These are phyloP conservation scores for Rhododendron ovatum DNA, from an alignment of 148 eudicot genomes.

Conservation along the genomic window DNA sequence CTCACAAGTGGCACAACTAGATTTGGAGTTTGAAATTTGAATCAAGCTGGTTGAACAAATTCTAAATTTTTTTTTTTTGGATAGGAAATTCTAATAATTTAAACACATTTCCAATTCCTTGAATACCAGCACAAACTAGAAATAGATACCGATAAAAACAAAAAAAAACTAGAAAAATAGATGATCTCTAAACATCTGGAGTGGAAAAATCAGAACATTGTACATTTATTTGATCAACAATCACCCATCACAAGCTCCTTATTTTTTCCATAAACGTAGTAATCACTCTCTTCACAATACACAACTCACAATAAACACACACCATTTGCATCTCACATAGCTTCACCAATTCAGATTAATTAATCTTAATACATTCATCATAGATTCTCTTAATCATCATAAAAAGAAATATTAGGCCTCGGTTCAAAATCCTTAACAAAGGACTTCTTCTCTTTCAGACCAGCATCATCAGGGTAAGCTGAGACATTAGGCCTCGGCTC, in stretches of 20 bases:
- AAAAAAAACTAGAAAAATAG: neutral
- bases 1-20: neutral
- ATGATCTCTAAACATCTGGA: neutral
- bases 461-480: neutral
- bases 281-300: neutral
- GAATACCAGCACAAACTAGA: too few species aligned
- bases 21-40: neutral
- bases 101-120: too few species aligned
- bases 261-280: neutral
- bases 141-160: too few species aligned
- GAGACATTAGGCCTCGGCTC: slow-evolving; percentile 7
- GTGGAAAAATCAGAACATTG: neutral
- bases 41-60: neutral
- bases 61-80: neutral
- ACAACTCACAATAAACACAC: neutral
- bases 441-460: slow-evolving; percentile 2
- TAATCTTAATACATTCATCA: neutral
- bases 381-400: neutral
- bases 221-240: neutral
- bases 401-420: slow-evolving; percentile 8
- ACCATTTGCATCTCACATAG: neutral
- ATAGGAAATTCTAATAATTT: neutral
- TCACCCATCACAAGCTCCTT: neutral
- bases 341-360: neutral
- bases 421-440: slow-evolving; percentile 14